phyloP scores from a whole-genome alignment of 2,329 filamentous ascomycete genomes.

The Alternaria conjuncta region DNA sequence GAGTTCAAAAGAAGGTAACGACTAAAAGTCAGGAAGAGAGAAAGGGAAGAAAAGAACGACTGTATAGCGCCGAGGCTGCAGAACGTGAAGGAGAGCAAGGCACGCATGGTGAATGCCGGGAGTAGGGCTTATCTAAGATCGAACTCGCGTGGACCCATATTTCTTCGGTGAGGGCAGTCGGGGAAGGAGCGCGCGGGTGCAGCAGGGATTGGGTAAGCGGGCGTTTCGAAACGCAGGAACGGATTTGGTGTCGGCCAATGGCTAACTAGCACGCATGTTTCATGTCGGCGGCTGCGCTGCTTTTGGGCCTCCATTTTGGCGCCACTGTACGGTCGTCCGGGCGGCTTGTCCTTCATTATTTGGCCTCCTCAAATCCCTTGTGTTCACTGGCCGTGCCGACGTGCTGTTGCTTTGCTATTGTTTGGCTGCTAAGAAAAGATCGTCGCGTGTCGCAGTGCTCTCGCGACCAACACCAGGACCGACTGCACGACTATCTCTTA shows the following conservation, averaged over 20 bases:
- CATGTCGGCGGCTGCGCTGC: constrained; percentile 15
- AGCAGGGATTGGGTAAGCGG: constrained; percentile 18
- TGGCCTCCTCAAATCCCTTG: neutral
- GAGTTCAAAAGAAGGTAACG: constrained; percentile 8
- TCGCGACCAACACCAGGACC: neutral
- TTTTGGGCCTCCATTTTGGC: constrained; percentile 8
- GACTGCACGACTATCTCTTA: neutral
- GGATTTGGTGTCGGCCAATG: constrained; percentile 22
- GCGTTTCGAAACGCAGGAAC: constrained; percentile 35
- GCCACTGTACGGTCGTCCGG: constrained; percentile 1
- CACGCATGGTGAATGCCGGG: constrained; percentile 24
- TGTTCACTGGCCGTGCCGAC: neutral
- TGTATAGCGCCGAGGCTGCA: constrained; percentile 17
- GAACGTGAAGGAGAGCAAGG: constrained; percentile 21
- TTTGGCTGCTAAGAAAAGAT: neutral
- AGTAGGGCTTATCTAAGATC: constrained; percentile 12
- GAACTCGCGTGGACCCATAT: constrained; percentile 3
- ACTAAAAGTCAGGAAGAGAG: constrained; percentile 4
- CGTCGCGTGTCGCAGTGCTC: neutral
- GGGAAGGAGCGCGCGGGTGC: constrained; percentile 26
- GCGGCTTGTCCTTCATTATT: constrained; percentile 7
- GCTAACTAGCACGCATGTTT: constrained; percentile 19
- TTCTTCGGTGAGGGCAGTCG: constrained; percentile 5
- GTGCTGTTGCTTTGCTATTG: neutral
- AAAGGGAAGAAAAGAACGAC: constrained; percentile 29